Evolutionary conservation across 441 rosid species (phyloP), one percentile per base, ranked within the genome.

Genomic region (Euphorbia corollata): DNA sequence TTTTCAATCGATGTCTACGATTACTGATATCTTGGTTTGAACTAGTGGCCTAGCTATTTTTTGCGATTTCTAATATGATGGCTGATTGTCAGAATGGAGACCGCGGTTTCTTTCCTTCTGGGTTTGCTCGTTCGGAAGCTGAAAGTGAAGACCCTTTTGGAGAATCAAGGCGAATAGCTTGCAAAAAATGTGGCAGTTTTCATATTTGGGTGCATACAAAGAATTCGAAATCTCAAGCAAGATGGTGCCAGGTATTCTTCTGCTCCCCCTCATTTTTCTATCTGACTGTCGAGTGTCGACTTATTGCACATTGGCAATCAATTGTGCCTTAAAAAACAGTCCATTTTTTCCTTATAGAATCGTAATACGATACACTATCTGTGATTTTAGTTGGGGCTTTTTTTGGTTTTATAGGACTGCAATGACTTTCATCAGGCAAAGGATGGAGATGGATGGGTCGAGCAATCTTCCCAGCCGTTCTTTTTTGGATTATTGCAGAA

Each of bases 371-470:
- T 27, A 27, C 32, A 4, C 32, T 27, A 4, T 4, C 1, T 27
- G 4, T 27, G 4, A 27, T 23, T 68, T 64, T 11, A 51, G 22
- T 48, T 30, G 36, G 51, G 9, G 41, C 8, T 5, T 2, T 48
- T 79, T 74, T 67, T 43, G 45, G 55, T 71, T 77, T 71, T 74
- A 65, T 68, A 94, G 99, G 99, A 94, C 67, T 94, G 98, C 84
- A 83, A 88, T 71, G 97, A 91, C 61, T 89, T 84, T 69, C 98
- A 94, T 78, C 97, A 65, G 76, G 94, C 94, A 71, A 94, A 89
- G 80, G 99, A 94, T 81, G 99, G 98, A 74, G 98, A 94, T 82
- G 99, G 98, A 77, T 94, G 99, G 98, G 87, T 91, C 64, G 98
- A 94, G 77, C 99, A 91, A 77, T 84, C 86, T 81, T 84, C 86